Base-by-base conservation (phyloP, 1,139 yeast species). In the Kodamaea ohmeri region DNA sequence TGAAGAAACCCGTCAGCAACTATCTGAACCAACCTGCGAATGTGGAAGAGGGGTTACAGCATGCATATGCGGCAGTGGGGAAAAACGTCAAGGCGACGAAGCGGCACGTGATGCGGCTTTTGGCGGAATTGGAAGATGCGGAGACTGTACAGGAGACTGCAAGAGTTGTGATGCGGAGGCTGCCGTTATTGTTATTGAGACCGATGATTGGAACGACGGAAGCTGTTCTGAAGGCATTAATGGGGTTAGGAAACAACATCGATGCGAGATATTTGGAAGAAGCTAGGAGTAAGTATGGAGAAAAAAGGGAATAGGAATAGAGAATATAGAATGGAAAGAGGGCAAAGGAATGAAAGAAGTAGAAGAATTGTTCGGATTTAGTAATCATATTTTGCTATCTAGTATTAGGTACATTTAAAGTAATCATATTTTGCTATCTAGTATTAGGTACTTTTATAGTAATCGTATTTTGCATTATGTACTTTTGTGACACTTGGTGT, bases 171-270 rank as follows among this genome's bases (percentile, higher is more conserved):
- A 80, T 85, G 20, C 77, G 76, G 47, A 87, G 84, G 1, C 79
- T 95, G 1, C 97, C 97, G 0, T 76, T 87, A 16, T 81, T 89
- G 6, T 60, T 90, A 13, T 73, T 90, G 2, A 63, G 97, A 34
- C 97, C 97, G 1, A 73, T 88, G 52, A 89, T 90, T 48, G 97
- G 97, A 1, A 89, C 96, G 0, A 86, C 97, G 0, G 97, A 89
- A 55, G 95, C 95, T 0, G 71, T 90, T 3, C 83, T 92, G 15
- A 85, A 80, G 52, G 76, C 96, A 0, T 65, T 90, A 39, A 73
- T 88, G 66, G 97, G 97, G 1, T 71, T 90, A 6, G 80, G 90
- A 30, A 89, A 89, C 55, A 85, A 83, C 45, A 65, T 89, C 31
- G 92, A 86, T 55, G 84, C 92, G 1, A 71, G 71, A 26, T 59